A percentile compares a stretch with the other conserved stretches of the same genome.
Evolutionary conservation across 805 yeast species (phyloP).

Genomic region (Metschnikowia corniflorae): DNA sequence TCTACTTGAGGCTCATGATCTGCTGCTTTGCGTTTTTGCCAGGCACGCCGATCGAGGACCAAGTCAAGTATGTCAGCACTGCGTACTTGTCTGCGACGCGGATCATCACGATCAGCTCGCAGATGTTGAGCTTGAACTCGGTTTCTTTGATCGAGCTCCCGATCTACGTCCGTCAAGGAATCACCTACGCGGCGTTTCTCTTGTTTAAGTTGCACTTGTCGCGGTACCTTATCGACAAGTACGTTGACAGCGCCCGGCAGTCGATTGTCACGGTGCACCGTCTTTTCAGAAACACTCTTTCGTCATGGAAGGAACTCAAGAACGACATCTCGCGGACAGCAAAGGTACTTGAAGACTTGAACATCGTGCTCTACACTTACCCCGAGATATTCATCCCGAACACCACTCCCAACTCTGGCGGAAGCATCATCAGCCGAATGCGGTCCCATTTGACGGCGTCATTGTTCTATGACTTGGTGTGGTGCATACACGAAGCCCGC

Average conservation of each 20-base stretch:
- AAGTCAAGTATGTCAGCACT: constrained; percentile 74
- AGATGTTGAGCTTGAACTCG: constrained; percentile 52
- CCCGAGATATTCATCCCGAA: constrained; percentile 67
- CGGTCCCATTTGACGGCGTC: constrained; percentile 91
- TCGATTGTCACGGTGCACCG: constrained; percentile 91
- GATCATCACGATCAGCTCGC: constrained; percentile 72
- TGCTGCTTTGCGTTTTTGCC: constrained; percentile 89
- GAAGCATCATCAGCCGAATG: constrained; percentile 73
- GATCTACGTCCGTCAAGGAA: constrained; percentile 81
- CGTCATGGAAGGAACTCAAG: constrained; percentile 88
- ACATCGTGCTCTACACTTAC: constrained; percentile 80
- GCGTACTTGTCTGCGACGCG: constrained; percentile 81
- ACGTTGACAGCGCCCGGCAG: constrained; percentile 85
- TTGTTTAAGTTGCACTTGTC: constrained; percentile 80
- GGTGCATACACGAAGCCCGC: constrained; percentile 94
- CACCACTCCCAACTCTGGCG: constrained; percentile 19
- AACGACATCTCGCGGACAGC: constrained; percentile 92
- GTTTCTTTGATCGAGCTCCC: constrained; percentile 80
- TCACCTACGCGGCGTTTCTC: constrained; percentile 72
- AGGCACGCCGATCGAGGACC: constrained; percentile 85
- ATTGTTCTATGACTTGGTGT: constrained; percentile 83
- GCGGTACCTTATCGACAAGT: constrained; percentile 66
- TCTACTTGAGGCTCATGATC: constrained; percentile 75
- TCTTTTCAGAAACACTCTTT: constrained; percentile 77
- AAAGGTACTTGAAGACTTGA: constrained; percentile 81